Evolutionary conservation across 805 yeast species (phyloP).

Genomic region (Hemisphaericaspora nanyangensis): DNA sequence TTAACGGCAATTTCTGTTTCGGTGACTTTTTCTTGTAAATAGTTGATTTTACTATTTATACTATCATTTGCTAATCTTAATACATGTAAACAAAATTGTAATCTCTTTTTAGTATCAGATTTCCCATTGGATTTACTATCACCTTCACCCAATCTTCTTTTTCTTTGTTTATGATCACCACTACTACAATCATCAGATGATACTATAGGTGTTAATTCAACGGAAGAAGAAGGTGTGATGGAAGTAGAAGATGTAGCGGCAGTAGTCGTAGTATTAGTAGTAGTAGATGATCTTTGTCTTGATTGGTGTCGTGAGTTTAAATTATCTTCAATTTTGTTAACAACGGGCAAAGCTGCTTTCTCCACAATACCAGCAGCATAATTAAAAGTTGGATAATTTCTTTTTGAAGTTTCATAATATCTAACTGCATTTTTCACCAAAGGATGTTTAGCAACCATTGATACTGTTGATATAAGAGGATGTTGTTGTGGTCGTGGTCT

Average conservation of each 20-base stretch:
- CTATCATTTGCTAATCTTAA: constrained; percentile 78
- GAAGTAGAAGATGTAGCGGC: constrained; percentile 3
- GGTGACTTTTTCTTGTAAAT: constrained; percentile 49
- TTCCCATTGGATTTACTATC: not conserved
- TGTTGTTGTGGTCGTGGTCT: constrained; percentile 14
- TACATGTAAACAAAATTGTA: constrained; percentile 76
- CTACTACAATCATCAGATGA: constrained; percentile 1
- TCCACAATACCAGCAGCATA: constrained; percentile 62
- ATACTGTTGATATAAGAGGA: constrained; percentile 38
- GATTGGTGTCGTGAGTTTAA: constrained; percentile 38
- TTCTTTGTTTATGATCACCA: constrained; percentile 12
- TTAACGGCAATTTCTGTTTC: constrained; percentile 40
- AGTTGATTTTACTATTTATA: constrained; percentile 61
- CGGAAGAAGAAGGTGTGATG: constrained; percentile 5
- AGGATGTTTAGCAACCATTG: constrained; percentile 36
- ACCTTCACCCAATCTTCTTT: constrained; percentile 19
- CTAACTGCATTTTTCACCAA: constrained; percentile 47
- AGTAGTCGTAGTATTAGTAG: not conserved
- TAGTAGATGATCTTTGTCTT: not conserved
- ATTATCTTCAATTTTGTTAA: constrained; percentile 44
- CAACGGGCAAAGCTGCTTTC: constrained; percentile 53
- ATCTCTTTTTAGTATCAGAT: constrained; percentile 64
- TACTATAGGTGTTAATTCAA: constrained; percentile 4
- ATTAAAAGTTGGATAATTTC: constrained; percentile 46
- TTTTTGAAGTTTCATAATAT: constrained; percentile 43